These are phyloP conservation scores for Aspergillus ibericus DNA, from an alignment of 2,329 filamentous ascomycete genomes.

Conservation along the genomic window DNA sequence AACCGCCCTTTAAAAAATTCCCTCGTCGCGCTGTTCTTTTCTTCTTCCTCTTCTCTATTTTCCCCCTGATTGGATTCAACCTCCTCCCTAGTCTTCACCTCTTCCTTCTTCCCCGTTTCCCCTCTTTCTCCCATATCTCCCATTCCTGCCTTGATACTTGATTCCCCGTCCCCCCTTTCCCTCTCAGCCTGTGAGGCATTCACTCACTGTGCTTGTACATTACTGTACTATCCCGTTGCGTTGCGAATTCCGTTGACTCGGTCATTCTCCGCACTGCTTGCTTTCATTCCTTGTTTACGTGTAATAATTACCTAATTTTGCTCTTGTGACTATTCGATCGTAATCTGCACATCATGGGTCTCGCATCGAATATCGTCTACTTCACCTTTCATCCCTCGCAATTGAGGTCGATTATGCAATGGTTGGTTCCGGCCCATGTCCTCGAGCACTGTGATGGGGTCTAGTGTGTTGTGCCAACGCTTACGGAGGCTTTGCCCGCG, in stretches of 20 bases:
- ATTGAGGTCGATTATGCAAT: slow-evolving; percentile 83
- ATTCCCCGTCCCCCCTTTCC: slow-evolving; percentile 2
- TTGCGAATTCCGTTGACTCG: slow-evolving; percentile 10
- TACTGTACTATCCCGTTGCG: slow-evolving; percentile 7
- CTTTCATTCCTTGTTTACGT: background rate
- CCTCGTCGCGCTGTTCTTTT: slow-evolving; percentile 5
- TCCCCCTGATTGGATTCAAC: slow-evolving; percentile 1
- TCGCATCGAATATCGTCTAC: slow-evolving; percentile 61
- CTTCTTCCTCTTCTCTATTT: slow-evolving; percentile 3
- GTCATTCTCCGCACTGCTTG: slow-evolving; percentile 2
- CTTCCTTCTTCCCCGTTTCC: background rate
- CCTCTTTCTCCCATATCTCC: slow-evolving; percentile 3
- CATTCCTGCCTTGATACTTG: slow-evolving; percentile 3
- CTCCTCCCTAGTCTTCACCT: slow-evolving; percentile 7
- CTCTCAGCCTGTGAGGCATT: slow-evolving; percentile 3
- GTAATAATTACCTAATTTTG: slow-evolving; percentile 1
- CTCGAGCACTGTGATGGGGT: slow-evolving; percentile 3
- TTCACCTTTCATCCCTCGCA: slow-evolving; percentile 73
- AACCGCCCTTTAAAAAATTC: background rate
- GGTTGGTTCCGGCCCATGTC: slow-evolving; percentile 56
- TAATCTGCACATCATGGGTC: slow-evolving; percentile 35
- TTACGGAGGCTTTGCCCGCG: slow-evolving; percentile 7
- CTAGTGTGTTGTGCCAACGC: slow-evolving; percentile 15
- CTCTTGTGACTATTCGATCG: slow-evolving; percentile 10
- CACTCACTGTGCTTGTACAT: slow-evolving; percentile 12